Percentiles rank a stretch among this genome's conserved stretches.
Conservation (phyloP, 495 filamentous ascomycete genomes). For the Platismatia glauca region DNA sequence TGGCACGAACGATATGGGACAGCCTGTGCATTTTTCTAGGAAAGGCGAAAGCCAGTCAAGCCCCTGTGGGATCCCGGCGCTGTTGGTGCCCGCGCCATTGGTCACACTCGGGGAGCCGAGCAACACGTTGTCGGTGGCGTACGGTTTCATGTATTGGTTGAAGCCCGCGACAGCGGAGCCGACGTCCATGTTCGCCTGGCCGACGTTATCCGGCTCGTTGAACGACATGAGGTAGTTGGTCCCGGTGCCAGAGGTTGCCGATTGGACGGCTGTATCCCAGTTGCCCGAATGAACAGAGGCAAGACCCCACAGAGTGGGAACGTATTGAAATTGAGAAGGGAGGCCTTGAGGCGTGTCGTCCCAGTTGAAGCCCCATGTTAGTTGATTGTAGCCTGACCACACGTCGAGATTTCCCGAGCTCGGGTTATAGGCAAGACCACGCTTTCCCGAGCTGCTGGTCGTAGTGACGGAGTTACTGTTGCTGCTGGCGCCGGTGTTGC, state of each 20-base stretch:
- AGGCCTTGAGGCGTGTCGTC: slow-evolving; percentile 36
- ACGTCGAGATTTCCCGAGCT: slow-evolving; percentile 17
- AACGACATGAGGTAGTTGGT: slow-evolving; percentile 56
- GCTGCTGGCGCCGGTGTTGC: slow-evolving; percentile 12
- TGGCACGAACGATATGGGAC: slow-evolving; percentile 55
- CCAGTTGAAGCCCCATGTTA: slow-evolving; percentile 55
- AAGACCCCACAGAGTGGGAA: slow-evolving; percentile 66
- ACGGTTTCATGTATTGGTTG: slow-evolving; percentile 61
- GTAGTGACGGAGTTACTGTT: slow-evolving; percentile 1
- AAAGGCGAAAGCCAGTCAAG: slow-evolving; percentile 55
- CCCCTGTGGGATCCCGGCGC: slow-evolving; percentile 37
- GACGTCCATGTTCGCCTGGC: slow-evolving; percentile 58
- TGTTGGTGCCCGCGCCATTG: slow-evolving; percentile 53
- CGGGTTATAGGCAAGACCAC: slow-evolving; percentile 21
- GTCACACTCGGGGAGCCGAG: slow-evolving; percentile 71
- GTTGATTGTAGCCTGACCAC: slow-evolving; percentile 14
- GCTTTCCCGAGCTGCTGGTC: slow-evolving; percentile 19
- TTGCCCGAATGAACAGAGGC: slow-evolving; percentile 28
- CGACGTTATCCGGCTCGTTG: slow-evolving; percentile 74
- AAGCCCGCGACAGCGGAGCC: slow-evolving; percentile 51
- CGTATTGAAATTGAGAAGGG: slow-evolving; percentile 46
- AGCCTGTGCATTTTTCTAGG: slow-evolving; percentile 48
- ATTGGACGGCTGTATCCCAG: slow-evolving; percentile 51
- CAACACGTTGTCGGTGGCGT: slow-evolving; percentile 46
- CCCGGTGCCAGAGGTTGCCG: slow-evolving; percentile 22